Evolutionary conservation across 2,329 filamentous ascomycete genomes (phyloP).

Genomic region (Beauveria sp.): DNA sequence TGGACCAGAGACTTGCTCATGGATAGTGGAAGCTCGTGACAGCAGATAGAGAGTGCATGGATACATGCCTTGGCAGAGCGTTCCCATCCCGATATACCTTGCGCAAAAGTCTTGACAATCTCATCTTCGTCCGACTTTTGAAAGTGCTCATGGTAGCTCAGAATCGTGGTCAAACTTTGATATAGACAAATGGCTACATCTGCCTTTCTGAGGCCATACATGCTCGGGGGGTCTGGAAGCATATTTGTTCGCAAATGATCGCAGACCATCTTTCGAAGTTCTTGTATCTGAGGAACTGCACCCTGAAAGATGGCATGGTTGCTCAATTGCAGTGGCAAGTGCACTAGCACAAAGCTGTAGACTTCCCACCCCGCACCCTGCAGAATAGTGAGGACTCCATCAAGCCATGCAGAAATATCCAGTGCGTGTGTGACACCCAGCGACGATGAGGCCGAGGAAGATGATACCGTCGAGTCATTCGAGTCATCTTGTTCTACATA

Average conservation of each 20-base stretch:
- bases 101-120: constrained; percentile 76
- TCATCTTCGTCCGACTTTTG: constrained; percentile 81
- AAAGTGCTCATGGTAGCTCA: constrained; percentile 85
- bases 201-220: constrained; percentile 74
- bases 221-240: constrained; percentile 72
- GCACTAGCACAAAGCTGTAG: constrained; percentile 82
- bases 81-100: constrained; percentile 77
- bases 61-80: constrained; percentile 88
- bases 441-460: constrained; percentile 19
- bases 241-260: constrained; percentile 71
- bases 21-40: constrained; percentile 83
- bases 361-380: constrained; percentile 80
- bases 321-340: constrained; percentile 78
- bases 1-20: constrained; percentile 78
- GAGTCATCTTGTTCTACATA: constrained; percentile 19
- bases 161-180: constrained; percentile 75
- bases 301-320: constrained; percentile 80
- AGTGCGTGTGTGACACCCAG: constrained; percentile 34
- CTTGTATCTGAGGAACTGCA: constrained; percentile 65
- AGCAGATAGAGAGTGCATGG: constrained; percentile 89
- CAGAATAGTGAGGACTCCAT: constrained; percentile 65
- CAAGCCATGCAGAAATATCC: constrained; percentile 64
- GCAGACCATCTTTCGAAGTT: constrained; percentile 68
- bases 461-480: constrained; percentile 15
- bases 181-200: constrained; percentile 87